Base-by-base conservation (phyloP, 1,284 basidiomycete genomes). In the Xerocomus amazonicus region DNA sequence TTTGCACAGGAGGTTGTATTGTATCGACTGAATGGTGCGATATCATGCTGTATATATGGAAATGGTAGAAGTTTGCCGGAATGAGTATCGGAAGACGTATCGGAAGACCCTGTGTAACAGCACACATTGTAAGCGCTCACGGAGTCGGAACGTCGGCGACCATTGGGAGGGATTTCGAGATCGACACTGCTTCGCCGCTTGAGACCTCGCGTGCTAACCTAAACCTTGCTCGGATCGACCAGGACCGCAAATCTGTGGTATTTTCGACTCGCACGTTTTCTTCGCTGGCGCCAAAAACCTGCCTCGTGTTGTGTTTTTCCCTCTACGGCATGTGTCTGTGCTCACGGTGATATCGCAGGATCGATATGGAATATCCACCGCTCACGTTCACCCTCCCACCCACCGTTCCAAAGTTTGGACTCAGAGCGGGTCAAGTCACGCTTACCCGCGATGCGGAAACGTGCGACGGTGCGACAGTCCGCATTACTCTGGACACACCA, bases 401-500 rank as follows among this genome's bases (percentile, higher is more conserved):
- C 2, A n/a, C 44, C 14, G n/a, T 34, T 6, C 35, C 50, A 7
- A 55, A 40, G 32, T 68, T 69, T 39, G 61, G 61, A 8, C 62
- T 59, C 1, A 60, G 67, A 10, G 37, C 55, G 3, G 64, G 64
- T 14, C 53, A 36, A 14, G 2, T 66, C 34, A 33, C 23, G 14
- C 53, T 66, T 48, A 45, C 39, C 6, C 56, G 64, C 45, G 40
- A 50, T 34, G 33, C 5, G 14, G 26, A 29, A 4, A 17, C 7
- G 6, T 2, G 27, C 17, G 17, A 28, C 14, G 19, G 4, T 23
- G 19, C 19, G 19, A 23, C 19, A 23, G 19, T 23, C 19, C 19
- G 32, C 8, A 64, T 76, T 45, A 63, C 69, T 19, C 69, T 86
- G 19, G 57, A 69, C 23, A 90, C 88, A 0, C 88, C 88, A 1